A percentile compares a stretch with the other conserved stretches of the same genome.
Evolutionary conservation across 441 rosid genomes (phyloP).

Genomic region (Adansonia gregorii): DNA sequence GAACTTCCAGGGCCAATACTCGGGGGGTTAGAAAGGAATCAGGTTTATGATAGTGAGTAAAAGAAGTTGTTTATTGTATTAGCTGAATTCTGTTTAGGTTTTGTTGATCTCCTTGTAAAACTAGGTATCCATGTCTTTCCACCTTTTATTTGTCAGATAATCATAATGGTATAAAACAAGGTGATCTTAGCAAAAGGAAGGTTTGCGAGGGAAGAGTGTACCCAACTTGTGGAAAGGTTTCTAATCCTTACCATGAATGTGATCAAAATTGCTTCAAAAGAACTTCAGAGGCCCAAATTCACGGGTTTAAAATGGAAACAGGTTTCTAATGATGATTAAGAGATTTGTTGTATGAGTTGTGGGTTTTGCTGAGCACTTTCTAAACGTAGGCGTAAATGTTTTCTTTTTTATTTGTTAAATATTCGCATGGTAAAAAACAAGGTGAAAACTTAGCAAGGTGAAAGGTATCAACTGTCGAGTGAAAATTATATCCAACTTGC

Average conservation of each 20-base stretch:
- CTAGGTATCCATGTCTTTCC: constrained; percentile 4
- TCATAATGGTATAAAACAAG: constrained; percentile 38
- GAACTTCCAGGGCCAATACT: neutral
- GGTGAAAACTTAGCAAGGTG: constrained; percentile 35
- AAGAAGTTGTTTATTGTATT: neutral
- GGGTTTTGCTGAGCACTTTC: constrained; percentile 3
- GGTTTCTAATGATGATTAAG: constrained; percentile 30
- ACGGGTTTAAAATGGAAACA: constrained; percentile 31
- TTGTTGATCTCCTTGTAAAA: constrained; percentile 24
- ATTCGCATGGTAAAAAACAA: constrained; percentile 38
- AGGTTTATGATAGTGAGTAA: constrained; percentile 13
- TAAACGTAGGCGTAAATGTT: neutral
- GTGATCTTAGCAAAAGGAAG: constrained; percentile 38
- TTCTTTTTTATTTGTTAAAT: constrained; percentile 32
- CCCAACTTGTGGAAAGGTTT: constrained; percentile 33
- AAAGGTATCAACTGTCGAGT: constrained; percentile 33
- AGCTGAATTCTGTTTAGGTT: constrained; percentile 5
- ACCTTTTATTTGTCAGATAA: constrained; percentile 35
- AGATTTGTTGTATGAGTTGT: neutral
- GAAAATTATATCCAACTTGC: constrained; percentile 36
- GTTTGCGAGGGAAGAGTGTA: constrained; percentile 40
- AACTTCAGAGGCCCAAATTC: neutral
- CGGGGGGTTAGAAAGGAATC: constrained; percentile 16
- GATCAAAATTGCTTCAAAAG: neutral
- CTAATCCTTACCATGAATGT: constrained; percentile 45